Conservation (phyloP, 2,329 filamentous ascomycete species). For the Cordyceps tenuipes region DNA sequence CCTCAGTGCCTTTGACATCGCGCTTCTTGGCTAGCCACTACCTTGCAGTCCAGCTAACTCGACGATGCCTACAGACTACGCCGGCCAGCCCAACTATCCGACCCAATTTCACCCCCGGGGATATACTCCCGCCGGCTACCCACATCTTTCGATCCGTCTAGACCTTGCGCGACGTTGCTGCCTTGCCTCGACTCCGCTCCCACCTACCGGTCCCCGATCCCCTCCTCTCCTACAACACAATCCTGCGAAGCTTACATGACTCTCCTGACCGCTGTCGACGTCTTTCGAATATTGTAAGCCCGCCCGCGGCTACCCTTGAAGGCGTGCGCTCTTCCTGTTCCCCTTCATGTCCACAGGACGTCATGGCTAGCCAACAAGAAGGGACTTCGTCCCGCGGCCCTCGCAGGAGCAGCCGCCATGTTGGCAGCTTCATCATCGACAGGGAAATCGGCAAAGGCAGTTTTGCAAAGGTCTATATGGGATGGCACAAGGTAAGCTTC, state of each 20-base stretch:
- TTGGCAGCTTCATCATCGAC: slow-evolving; percentile 75
- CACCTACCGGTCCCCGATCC: not conserved
- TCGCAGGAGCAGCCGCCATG: slow-evolving; percentile 26
- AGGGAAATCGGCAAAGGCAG: slow-evolving; percentile 94
- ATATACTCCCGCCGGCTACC: not conserved
- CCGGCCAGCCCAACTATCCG: not conserved
- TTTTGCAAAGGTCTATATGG: slow-evolving; percentile 91
- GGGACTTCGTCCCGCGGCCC: slow-evolving; percentile 27
- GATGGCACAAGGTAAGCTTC: slow-evolving; percentile 62
- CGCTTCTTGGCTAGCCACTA: not conserved
- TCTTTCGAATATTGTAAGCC: slow-evolving; percentile 30
- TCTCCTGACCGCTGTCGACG: slow-evolving; percentile 25
- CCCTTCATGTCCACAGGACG: slow-evolving; percentile 26
- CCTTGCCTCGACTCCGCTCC: not conserved
- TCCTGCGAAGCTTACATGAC: slow-evolving; percentile 32
- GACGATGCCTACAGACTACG: not conserved
- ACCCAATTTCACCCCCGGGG: not conserved
- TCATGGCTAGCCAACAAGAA: slow-evolving; percentile 33
- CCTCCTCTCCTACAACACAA: not conserved
- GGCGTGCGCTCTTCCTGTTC: slow-evolving; percentile 23
- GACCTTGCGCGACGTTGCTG: not conserved
- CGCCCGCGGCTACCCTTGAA: slow-evolving; percentile 24
- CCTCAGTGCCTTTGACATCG: slow-evolving; percentile 1
- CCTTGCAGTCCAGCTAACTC: slow-evolving; percentile 8
- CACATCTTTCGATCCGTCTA: slow-evolving; percentile 9